Conservation (phyloP, 345 rosid species). For the Ceriops tagal region DNA sequence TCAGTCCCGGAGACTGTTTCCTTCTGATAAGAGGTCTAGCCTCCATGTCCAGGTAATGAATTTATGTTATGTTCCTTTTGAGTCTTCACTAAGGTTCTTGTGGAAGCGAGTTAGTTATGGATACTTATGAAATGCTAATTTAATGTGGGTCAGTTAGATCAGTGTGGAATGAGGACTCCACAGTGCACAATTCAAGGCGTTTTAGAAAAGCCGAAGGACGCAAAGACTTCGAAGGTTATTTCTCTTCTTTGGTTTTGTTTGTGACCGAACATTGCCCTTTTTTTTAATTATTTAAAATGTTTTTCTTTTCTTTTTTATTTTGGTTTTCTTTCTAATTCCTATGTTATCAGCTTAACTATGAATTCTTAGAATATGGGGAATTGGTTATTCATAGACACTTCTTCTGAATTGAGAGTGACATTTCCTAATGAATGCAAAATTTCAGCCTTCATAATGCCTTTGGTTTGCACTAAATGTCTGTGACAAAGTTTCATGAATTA, state of each 20-base stretch:
- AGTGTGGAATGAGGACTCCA: conserved; percentile 77
- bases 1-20: conserved; percentile 26
- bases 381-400: no score
- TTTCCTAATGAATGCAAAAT: no score
- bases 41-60: conserved; percentile 79
- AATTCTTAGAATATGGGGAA: no score
- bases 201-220: conserved; percentile 60
- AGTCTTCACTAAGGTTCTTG: neutral
- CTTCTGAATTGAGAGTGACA: no score
- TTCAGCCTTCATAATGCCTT: no score
- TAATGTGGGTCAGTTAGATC: conserved; percentile 55
- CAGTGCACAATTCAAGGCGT: conserved; percentile 88
- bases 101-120: no score
- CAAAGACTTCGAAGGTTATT: conserved; percentile 43
- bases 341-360: no score
- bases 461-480: no score
- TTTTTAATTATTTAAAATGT: neutral
- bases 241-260: neutral
- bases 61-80: neutral
- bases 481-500: no score
- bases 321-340: no score
- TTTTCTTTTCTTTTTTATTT: neutral
- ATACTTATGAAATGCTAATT: conserved; percentile 5
- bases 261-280: neutral
- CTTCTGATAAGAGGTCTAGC: conserved; percentile 59